Conservation (phyloP, 108 stramenopile species). For the Fistulifera solaris region DNA sequence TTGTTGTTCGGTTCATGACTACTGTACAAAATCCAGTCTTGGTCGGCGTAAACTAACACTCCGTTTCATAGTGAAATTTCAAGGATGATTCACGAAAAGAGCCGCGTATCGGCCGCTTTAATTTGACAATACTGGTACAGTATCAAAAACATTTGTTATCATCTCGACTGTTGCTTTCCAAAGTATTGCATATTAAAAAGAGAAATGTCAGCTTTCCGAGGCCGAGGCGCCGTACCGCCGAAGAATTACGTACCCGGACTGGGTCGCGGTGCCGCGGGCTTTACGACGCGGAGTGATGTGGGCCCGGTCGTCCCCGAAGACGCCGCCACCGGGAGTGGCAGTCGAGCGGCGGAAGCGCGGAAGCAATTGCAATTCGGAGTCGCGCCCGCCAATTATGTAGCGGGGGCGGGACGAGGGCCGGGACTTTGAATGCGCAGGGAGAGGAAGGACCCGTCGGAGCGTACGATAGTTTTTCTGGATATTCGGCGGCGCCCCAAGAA, state of each 20-base stretch:
- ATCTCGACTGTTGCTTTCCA: not conserved
- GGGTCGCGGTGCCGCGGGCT: constrained; percentile 95
- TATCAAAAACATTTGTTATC: too few species aligned
- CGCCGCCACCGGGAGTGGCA: constrained; percentile 13
- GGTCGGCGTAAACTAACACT: too few species aligned
- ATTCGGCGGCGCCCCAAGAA: constrained; percentile 18
- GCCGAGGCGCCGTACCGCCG: not conserved
- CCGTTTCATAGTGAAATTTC: too few species aligned
- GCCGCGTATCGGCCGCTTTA: too few species aligned
- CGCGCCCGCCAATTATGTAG: constrained; percentile 79
- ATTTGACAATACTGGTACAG: too few species aligned
- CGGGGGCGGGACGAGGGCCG: constrained; percentile 64
- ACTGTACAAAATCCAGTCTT: too few species aligned
- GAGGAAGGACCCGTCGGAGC: constrained; percentile 15
- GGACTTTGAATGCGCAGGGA: constrained; percentile 7
- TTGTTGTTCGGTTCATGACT: too few species aligned
- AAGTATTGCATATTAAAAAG: not conserved
- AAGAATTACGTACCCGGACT: constrained; percentile 86
- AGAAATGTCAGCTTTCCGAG: not conserved
- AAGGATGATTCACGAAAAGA: too few species aligned
- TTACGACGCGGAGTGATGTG: constrained; percentile 94
- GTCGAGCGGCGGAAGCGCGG: constrained; percentile 28
- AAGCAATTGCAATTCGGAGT: constrained; percentile 54
- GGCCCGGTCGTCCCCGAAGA: constrained; percentile 42
- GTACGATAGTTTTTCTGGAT: constrained; percentile 14